Percentiles rank a stretch among this genome's conserved stretches.
Conservation (phyloP, 2,329 filamentous ascomycete species). For the Verticillium isaacii region DNA sequence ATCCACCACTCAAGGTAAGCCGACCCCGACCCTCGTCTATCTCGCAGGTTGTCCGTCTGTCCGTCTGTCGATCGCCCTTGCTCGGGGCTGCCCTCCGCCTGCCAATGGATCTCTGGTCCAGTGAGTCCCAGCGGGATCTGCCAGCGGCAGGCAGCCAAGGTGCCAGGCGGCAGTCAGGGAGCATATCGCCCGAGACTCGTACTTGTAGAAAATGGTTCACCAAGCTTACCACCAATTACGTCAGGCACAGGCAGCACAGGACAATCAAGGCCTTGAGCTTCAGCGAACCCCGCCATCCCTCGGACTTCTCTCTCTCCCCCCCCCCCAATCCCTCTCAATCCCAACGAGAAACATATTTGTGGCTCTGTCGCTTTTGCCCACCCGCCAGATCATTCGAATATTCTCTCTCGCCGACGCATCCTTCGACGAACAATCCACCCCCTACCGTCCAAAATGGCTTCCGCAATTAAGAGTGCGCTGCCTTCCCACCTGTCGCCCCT, state of each 20-base stretch:
- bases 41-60: background rate
- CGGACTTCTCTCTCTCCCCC: background rate
- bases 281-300: background rate
- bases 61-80: background rate
- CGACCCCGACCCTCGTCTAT: background rate
- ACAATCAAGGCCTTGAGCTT: background rate
- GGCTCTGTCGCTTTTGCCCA: background rate
- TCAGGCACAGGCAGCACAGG: background rate
- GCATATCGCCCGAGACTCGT: background rate
- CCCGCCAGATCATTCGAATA: background rate
- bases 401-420: background rate
- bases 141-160: background rate
- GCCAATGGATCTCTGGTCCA: background rate
- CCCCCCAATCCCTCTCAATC: background rate
- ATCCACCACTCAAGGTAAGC: background rate
- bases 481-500: conserved; percentile 66
- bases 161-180: background rate
- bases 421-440: background rate
- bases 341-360: background rate
- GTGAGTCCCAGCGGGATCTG: background rate
- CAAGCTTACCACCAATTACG: background rate
- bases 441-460: conserved; percentile 54
- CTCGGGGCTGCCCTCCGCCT: background rate
- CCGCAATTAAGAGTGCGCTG: conserved; percentile 67
- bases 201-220: background rate